Conservation (phyloP, 2,329 filamentous ascomycete species). For the Alternaria tenuissima region DNA sequence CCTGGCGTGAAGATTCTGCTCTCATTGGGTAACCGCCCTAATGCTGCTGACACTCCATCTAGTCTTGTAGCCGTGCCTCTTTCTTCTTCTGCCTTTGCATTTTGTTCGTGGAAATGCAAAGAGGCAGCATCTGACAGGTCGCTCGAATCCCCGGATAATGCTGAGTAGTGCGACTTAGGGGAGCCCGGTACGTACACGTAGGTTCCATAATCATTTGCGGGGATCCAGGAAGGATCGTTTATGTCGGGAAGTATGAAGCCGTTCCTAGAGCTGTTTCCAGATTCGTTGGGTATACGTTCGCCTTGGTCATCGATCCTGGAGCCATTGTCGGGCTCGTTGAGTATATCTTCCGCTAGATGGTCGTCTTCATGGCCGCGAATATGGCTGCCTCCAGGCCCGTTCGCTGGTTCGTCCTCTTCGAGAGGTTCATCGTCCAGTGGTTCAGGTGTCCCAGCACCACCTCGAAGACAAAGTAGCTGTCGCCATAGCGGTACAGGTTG, state of each 20-base stretch:
- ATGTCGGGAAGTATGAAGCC: neutral
- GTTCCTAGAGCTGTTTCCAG: neutral
- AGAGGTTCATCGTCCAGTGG: neutral
- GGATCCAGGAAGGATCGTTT: neutral
- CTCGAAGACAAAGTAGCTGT: neutral
- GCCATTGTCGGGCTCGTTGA: neutral
- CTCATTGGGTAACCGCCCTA: neutral
- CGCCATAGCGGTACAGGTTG: neutral
- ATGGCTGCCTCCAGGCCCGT: neutral
- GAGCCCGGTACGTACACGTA: neutral
- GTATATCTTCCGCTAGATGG: neutral
- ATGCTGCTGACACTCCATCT: neutral
- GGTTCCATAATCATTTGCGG: neutral
- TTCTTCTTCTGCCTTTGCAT: neutral
- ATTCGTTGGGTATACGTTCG: neutral
- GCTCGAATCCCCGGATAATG: neutral
- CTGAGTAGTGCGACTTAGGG: neutral
- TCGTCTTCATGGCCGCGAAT: neutral
- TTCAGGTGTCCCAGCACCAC: neutral
- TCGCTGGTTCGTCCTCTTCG: neutral
- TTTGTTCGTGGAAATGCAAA: neutral
- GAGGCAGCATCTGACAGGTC: constrained; percentile 1
- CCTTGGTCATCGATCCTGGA: neutral
- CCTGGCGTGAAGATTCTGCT: neutral
- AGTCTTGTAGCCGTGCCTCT: neutral